Base-by-base conservation (phyloP, 257 asterid species). In the Nicotiana paniculata region DNA sequence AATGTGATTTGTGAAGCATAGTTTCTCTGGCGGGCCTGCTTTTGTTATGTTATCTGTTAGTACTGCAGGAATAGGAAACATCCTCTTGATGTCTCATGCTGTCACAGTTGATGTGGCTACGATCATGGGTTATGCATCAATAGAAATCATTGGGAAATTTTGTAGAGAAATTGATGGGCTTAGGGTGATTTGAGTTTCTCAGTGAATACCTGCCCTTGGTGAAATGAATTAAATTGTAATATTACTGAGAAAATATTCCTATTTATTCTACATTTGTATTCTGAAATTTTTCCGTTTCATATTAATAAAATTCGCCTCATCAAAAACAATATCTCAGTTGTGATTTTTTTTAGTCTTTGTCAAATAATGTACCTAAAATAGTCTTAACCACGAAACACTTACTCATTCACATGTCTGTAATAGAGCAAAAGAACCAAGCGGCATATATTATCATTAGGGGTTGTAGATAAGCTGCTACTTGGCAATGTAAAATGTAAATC, bases 61-160 rank as follows among this genome's bases (percentile, higher is more conserved):
- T 24, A 48, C 15, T 51, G 80, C 80, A 51, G 80, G 63, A 75
- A 51, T 7, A 75, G 63, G 75, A 75, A 48, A 75, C 63, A 26
- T 26, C 48, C 51, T 11, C 26, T 57, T 57, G 43, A 2, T 70
- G n/a, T n/a, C 33, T 4, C 57, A 9, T 69, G 18, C 57, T n/a
- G 18, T 37, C 18, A 70, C 12, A 11, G 37, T 48, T 57, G 77
- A 65, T 43, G 30, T 77, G 83, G 55, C 62, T 79, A 65, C 33
- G 78, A 63, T 67, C 67, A 39, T 76, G 61, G 68, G 62, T 72
- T 46, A 74, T 51, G 63, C 80, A 75, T 39, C 1, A 3, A 51
- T 75, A 75, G 63, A 75, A 75, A 75, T 75, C 43, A 51, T 48
- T 75, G 80, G 28, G 46, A 68, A 72, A 58, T 76, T 81, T 48